These are phyloP conservation scores for Coemansia sp. DNA, from an alignment of 192 early-diverging fungal species.

Conservation along the genomic window DNA sequence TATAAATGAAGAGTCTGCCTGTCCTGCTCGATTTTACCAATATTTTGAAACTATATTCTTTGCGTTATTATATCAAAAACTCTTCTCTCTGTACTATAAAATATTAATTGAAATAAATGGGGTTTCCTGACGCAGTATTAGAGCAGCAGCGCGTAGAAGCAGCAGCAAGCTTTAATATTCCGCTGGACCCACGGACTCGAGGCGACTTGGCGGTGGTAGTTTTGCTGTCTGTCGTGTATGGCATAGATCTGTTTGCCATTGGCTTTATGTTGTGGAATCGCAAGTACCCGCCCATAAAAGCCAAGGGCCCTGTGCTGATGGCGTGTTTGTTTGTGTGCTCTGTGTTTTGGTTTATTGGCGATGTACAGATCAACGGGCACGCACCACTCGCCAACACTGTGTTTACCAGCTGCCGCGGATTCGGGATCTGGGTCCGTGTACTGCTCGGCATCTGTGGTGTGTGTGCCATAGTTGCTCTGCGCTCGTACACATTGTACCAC, in stretches of 20 bases:
- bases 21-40: no score
- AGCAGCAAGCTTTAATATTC: conserved; percentile 9
- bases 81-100: neutral
- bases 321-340: conserved; percentile 13
- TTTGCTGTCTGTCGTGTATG: conserved; percentile 14
- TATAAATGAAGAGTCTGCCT: no score
- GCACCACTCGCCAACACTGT: conserved; percentile 9
- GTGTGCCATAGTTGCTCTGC: conserved; percentile 19
- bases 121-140: conserved; percentile 16
- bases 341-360: conserved; percentile 43
- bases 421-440: conserved; percentile 33
- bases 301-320: conserved; percentile 39
- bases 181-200: conserved; percentile 18
- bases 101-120: conserved; percentile 4
- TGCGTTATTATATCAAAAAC: no score
- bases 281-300: conserved; percentile 39
- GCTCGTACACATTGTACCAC: conserved; percentile 24
- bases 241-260: conserved; percentile 24
- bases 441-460: conserved; percentile 31
- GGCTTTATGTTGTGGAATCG: conserved; percentile 28
- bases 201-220: conserved; percentile 14
- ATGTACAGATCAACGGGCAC: conserved; percentile 32
- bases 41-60: no score
- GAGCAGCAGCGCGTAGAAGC: conserved; percentile 25
- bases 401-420: conserved; percentile 27